Evolutionary conservation across 2,329 filamentous ascomycete species (phyloP).

Genomic region (Penicillium sumatraense): DNA sequence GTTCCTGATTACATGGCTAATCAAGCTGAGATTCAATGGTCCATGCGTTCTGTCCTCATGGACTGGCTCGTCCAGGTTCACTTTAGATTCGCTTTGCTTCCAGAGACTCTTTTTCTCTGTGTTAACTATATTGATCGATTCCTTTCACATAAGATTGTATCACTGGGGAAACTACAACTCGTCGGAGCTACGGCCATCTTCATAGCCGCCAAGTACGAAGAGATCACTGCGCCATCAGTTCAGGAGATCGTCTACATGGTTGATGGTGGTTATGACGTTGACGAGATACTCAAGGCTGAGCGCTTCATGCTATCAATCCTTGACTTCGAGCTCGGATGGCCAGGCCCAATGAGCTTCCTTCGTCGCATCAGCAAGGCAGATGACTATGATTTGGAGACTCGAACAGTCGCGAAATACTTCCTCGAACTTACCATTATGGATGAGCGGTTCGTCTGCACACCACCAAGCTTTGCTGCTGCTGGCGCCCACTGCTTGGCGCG

Average conservation of each 20-base stretch:
- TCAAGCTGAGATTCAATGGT: constrained; percentile 98
- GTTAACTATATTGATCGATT: constrained; percentile 99
- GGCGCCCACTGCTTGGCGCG: constrained; percentile 91
- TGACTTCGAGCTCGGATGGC: constrained; percentile 93
- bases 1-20: constrained; percentile 95
- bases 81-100: constrained; percentile 83
- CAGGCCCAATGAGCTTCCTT: constrained; percentile 98
- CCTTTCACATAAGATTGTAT: constrained; percentile 91
- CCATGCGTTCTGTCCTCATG: constrained; percentile 95
- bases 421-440: constrained; percentile 97
- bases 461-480: constrained; percentile 87
- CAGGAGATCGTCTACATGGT: constrained; percentile 99
- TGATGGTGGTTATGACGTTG: constrained; percentile 82
- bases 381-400: constrained; percentile 93
- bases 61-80: constrained; percentile 99
- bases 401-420: constrained; percentile 97
- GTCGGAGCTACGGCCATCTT: constrained; percentile 96
- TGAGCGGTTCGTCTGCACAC: constrained; percentile 90
- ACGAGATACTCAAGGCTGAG: constrained; percentile 96
- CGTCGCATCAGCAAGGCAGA: constrained; percentile 97
- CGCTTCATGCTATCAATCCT: constrained; percentile 98
- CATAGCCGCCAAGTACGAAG: constrained; percentile 96
- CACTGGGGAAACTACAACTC: constrained; percentile 90
- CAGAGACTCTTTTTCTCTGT: constrained; percentile 91
- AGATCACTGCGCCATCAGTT: constrained; percentile 96